These are phyloP conservation scores for Chlamydomonas reinhardtii DNA, from an alignment of 163 green algal species.

Conservation along the genomic window DNA sequence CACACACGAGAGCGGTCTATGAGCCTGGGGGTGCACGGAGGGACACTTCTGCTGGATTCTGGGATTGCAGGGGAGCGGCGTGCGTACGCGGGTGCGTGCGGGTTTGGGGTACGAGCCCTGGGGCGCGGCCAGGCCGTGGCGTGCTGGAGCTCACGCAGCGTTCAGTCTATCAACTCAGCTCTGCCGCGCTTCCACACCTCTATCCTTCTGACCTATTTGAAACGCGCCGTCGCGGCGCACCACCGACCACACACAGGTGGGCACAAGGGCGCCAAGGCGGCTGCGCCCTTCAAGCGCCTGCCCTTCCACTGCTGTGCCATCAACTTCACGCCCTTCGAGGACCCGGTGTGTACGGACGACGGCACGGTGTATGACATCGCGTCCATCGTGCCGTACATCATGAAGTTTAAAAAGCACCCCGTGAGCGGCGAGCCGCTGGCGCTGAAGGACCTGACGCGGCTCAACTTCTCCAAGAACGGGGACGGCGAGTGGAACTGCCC, in stretches of 20 bases:
- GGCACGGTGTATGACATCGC: slow-evolving; percentile 90
- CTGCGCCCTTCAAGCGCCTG: slow-evolving; percentile 85
- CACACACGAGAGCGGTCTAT: too few species aligned
- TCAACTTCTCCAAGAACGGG: slow-evolving; percentile 95
- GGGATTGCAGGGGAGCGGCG: too few species aligned
- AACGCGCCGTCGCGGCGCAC: too few species aligned
- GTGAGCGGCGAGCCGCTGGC: slow-evolving; percentile 88
- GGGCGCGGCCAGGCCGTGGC: too few species aligned
- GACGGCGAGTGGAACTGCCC: slow-evolving; percentile 92
- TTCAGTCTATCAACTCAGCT: too few species aligned
- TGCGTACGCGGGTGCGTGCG: too few species aligned
- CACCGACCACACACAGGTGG: slow-evolving; percentile 36
- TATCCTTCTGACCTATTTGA: too few species aligned
- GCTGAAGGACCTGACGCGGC: slow-evolving; percentile 91
- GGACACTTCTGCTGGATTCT: too few species aligned
- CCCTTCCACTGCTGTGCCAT: slow-evolving; percentile 98
- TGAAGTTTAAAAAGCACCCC: slow-evolving; percentile 90
- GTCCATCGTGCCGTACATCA: slow-evolving; percentile 91
- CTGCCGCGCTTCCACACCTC: too few species aligned
- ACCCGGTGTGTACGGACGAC: slow-evolving; percentile 91
- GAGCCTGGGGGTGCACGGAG: too few species aligned
- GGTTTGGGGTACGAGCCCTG: too few species aligned
- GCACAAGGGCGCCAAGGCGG: slow-evolving; percentile 39
- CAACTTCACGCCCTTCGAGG: slow-evolving; percentile 95
- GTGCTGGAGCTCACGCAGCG: too few species aligned